These are phyloP conservation scores for Eucalyptus shirleyi DNA, from an alignment of 345 rosid species.

Conservation along the genomic window DNA sequence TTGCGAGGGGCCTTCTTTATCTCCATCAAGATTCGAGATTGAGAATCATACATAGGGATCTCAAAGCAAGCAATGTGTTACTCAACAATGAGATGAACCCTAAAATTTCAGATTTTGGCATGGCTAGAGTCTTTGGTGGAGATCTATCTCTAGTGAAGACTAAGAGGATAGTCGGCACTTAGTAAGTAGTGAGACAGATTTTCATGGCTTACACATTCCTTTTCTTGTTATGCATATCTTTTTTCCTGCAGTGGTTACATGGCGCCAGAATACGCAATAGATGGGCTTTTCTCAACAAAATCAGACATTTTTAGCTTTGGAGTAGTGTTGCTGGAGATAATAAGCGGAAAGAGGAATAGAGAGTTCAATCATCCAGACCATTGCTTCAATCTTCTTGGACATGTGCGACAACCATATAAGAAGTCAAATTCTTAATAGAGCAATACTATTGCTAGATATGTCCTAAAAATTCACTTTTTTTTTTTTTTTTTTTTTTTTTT, in stretches of 20 bases:
- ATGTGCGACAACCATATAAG: neutral
- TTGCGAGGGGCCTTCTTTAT: slow-evolving; percentile 24
- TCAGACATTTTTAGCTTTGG: neutral
- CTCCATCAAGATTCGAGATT: slow-evolving; percentile 26
- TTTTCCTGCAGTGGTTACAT: neutral
- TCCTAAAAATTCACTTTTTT: neutral
- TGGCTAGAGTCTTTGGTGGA: slow-evolving; percentile 1
- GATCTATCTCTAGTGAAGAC: neutral
- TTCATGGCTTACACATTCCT: neutral
- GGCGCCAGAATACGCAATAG: neutral
- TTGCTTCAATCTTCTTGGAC: neutral
- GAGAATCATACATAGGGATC: slow-evolving; percentile 28
- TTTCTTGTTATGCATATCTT: neutral
- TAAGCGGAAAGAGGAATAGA: neutral
- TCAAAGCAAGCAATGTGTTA: slow-evolving; percentile 1
- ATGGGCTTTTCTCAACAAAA: neutral
- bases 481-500: neutral
- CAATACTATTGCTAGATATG: neutral
- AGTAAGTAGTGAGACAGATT: neutral
- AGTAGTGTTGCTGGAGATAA: neutral
- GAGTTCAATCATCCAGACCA: neutral
- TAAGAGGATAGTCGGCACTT: neutral
- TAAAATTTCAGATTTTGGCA: slow-evolving; percentile 13
- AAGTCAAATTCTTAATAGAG: neutral
- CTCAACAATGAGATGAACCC: slow-evolving; percentile 3